Conservation (phyloP, 352 stramenopile species). For the Pythium inflatum region DNA sequence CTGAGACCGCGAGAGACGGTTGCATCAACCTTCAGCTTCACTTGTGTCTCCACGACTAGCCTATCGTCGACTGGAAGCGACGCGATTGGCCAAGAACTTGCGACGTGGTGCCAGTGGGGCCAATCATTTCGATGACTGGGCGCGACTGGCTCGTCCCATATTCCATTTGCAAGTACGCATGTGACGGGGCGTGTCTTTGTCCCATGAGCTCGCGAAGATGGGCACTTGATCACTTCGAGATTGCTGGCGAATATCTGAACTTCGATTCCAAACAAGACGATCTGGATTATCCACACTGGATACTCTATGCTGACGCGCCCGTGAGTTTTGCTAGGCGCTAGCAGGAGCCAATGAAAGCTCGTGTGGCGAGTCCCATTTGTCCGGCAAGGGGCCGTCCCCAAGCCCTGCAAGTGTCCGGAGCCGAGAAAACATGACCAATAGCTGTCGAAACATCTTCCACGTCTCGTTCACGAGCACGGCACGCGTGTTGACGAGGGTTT, state of each 20-base stretch:
- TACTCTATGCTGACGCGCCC: no score
- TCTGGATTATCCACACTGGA: no score
- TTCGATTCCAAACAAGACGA: no score
- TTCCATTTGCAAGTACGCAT: no score
- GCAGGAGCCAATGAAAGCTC: neutral
- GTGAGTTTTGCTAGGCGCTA: neutral
- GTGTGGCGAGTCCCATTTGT: constrained; percentile 47
- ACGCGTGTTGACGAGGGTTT: constrained; percentile 32
- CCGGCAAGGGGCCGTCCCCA: constrained; percentile 60
- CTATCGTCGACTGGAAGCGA: no score
- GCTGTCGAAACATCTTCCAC: constrained; percentile 77
- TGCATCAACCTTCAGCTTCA: no score
- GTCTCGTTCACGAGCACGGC: constrained; percentile 58
- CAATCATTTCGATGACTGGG: constrained; percentile 13
- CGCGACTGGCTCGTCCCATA: constrained; percentile 16
- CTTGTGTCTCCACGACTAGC: no score
- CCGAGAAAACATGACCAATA: constrained; percentile 64
- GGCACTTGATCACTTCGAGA: neutral
- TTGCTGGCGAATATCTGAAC: no score
- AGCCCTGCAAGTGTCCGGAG: constrained; percentile 54
- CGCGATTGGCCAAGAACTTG: constrained; percentile 5
- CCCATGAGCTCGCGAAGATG: neutral
- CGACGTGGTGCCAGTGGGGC: constrained; percentile 13
- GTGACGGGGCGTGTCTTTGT: constrained; percentile 14
- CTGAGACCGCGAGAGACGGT: no score